Conservation (phyloP, 768 basidiomycete species). For the Trametes gibbosa region DNA sequence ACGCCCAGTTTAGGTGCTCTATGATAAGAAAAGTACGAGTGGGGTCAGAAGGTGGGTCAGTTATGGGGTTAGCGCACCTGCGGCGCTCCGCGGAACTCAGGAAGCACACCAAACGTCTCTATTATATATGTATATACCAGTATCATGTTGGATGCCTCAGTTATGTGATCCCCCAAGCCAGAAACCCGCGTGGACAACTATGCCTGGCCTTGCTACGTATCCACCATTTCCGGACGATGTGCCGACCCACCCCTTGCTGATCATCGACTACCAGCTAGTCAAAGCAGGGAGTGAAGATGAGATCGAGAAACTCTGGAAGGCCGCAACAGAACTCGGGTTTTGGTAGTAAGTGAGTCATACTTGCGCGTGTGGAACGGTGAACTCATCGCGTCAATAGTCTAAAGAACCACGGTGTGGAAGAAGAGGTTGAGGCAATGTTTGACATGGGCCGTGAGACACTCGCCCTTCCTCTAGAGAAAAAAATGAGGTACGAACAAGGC, state of each 20-base stretch:
- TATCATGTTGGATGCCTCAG: background rate
- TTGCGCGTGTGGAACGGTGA: background rate
- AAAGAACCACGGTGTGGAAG: constrained; percentile 42
- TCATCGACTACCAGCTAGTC: constrained; percentile 44
- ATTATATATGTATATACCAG: background rate
- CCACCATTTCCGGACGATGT: constrained; percentile 46
- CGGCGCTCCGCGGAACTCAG: background rate
- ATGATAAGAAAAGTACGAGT: background rate
- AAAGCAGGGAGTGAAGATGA: constrained; percentile 36
- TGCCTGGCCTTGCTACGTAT: constrained; percentile 31
- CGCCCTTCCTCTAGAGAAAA: constrained; percentile 40
- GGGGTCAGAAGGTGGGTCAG: background rate
- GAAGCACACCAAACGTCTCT: background rate
- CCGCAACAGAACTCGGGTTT: constrained; percentile 48
- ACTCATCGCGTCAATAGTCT: constrained; percentile 29
- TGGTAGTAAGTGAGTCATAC: constrained; percentile 44
- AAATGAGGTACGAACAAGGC: constrained; percentile 44
- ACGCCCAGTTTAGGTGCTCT: too few species aligned
- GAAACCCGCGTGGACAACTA: constrained; percentile 7
- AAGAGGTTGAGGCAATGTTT: constrained; percentile 39
- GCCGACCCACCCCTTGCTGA: constrained; percentile 42
- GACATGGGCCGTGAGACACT: constrained; percentile 42
- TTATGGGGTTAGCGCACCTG: background rate
- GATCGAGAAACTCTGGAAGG: constrained; percentile 44
- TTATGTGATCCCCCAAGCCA: background rate